Conservation (phyloP, 2,329 filamentous ascomycete genomes). For the Epichloe baconii region DNA sequence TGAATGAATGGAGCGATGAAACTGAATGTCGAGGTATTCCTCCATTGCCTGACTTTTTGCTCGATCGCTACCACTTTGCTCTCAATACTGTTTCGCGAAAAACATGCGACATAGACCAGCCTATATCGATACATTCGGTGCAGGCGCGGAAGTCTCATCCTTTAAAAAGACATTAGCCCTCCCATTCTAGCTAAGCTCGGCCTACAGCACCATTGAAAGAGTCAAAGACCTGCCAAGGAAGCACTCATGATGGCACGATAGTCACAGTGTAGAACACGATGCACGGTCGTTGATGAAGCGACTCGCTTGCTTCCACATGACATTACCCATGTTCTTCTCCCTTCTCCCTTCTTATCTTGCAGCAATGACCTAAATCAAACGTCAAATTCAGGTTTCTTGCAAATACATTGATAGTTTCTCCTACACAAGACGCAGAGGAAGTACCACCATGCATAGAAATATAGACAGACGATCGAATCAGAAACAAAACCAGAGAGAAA, state of each 20-base stretch:
- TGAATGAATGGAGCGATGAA: not conserved
- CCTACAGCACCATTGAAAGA: too few species aligned
- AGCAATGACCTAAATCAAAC: too few species aligned
- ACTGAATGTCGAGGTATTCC: not conserved
- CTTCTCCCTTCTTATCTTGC: too few species aligned
- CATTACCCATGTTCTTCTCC: too few species aligned
- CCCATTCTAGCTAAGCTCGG: too few species aligned
- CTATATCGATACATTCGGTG: not conserved
- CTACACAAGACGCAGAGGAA: not conserved
- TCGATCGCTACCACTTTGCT: not conserved
- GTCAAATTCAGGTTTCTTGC: too few species aligned
- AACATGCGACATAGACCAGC: not conserved
- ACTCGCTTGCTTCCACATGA: too few species aligned
- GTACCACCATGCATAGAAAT: not conserved
- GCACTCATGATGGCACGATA: constrained; percentile 12
- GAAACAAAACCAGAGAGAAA: not conserved
- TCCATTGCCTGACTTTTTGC: not conserved
- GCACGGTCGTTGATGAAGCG: too few species aligned
- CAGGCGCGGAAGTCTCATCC: not conserved
- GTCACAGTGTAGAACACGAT: not conserved
- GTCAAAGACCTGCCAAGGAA: constrained; percentile 10
- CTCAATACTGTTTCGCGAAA: not conserved
- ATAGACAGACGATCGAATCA: not conserved
- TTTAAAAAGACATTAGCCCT: too few species aligned
- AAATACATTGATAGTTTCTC: too few species aligned